phyloP scores from a whole-genome alignment of 805 yeast genomes.

The Maudiozyma turicensis region DNA sequence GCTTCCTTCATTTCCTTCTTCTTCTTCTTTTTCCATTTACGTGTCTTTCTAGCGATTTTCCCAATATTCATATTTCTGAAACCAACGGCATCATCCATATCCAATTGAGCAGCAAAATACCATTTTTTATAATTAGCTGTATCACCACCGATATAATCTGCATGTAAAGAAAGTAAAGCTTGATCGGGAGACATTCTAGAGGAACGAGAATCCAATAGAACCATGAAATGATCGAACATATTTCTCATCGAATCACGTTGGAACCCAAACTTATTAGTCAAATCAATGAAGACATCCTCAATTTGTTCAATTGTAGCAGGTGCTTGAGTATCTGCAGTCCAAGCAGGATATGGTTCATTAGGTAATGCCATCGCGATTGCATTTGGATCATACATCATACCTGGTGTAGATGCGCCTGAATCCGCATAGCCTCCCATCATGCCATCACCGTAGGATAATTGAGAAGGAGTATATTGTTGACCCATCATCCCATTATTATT shows the following conservation, averaged over 20 bases:
- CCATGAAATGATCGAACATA: slow-evolving; percentile 83
- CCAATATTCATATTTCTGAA: slow-evolving; percentile 69
- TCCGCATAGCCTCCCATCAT: slow-evolving; percentile 39
- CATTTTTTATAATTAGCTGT: slow-evolving; percentile 77
- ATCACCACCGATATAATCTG: slow-evolving; percentile 85
- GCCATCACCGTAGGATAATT: slow-evolving; percentile 65
- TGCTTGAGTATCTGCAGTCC: slow-evolving; percentile 94
- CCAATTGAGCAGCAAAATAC: slow-evolving; percentile 84
- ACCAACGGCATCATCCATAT: slow-evolving; percentile 76
- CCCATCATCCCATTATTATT: not conserved
- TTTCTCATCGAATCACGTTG: slow-evolving; percentile 91
- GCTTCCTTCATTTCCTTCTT: slow-evolving; percentile 61
- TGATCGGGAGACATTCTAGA: slow-evolving; percentile 87
- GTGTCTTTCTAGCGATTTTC: slow-evolving; percentile 65
- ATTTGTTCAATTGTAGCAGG: slow-evolving; percentile 77
- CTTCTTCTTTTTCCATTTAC: slow-evolving; percentile 69
- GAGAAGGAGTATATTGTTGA: slow-evolving; percentile 68
- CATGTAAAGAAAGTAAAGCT: slow-evolving; percentile 72
- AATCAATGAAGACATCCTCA: slow-evolving; percentile 77
- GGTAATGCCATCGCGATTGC: slow-evolving; percentile 60
- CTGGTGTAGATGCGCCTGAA: slow-evolving; percentile 93
- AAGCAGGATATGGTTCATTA: slow-evolving; percentile 96
- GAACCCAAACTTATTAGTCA: slow-evolving; percentile 77
- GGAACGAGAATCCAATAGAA: slow-evolving; percentile 69
- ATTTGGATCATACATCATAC: slow-evolving; percentile 51